A percentile compares a stretch with the other conserved stretches of the same genome.
phyloP scores from a whole-genome alignment of 139 green algal genomes.

The Ulvella scutata region DNA sequence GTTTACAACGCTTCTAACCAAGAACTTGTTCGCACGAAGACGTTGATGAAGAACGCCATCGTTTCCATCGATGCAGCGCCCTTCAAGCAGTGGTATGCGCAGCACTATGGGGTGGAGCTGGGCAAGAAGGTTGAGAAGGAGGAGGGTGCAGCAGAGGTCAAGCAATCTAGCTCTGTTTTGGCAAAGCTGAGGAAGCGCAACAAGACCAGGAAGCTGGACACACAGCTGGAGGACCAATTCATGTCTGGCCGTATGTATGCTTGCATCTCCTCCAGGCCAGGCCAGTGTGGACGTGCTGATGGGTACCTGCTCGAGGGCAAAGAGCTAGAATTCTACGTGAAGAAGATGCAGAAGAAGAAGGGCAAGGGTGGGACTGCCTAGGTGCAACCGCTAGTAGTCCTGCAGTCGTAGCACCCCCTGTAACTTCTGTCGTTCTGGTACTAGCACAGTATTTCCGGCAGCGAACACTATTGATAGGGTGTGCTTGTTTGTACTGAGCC shows the following conservation, averaged over 20 bases:
- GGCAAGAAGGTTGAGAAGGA: conserved; percentile 58
- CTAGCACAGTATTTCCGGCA: too few species aligned
- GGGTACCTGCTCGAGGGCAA: conserved; percentile 85
- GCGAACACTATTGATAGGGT: too few species aligned
- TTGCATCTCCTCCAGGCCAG: conserved; percentile 54
- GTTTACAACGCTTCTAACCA: conserved; percentile 99
- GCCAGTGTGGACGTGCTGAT: conserved; percentile 68
- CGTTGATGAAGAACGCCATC: conserved; percentile 96
- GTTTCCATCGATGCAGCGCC: conserved; percentile 86
- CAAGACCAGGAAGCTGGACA: conserved; percentile 50
- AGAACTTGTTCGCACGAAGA: conserved; percentile 97
- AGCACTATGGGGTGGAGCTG: conserved; percentile 94
- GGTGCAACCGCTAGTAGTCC: too few species aligned
- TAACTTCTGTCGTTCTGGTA: too few species aligned
- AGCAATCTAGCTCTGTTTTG: conserved; percentile 71
- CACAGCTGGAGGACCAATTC: conserved; percentile 84
- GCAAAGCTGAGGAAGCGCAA: conserved; percentile 68
- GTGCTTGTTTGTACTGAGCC: too few species aligned
- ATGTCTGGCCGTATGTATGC: conserved; percentile 68
- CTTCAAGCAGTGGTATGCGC: conserved; percentile 89
- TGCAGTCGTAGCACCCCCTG: too few species aligned
- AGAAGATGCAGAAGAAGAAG: conserved; percentile 89
- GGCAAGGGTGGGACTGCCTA: conserved; percentile 23
- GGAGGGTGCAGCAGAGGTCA: conserved; percentile 18
- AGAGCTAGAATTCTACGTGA: conserved; percentile 85